Conservation (phyloP, 768 basidiomycete species). For the Lactifluus hygrophoroides region DNA sequence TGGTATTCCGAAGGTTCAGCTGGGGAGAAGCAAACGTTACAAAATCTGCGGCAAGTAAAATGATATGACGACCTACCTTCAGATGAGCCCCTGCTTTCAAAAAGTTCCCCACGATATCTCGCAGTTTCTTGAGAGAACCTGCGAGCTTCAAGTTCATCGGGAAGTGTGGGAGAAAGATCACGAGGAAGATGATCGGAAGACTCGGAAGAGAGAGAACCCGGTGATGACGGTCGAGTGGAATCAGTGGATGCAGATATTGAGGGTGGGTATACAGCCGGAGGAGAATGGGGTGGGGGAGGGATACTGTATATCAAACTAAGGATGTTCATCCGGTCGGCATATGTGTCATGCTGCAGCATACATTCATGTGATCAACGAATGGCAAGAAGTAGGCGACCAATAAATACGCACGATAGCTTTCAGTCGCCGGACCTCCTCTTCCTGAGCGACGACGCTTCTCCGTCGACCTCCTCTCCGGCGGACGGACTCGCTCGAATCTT, state of each 20-base stretch:
- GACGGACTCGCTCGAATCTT: constrained; percentile 63
- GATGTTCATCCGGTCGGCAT: constrained; percentile 91
- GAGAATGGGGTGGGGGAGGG: constrained; percentile 62
- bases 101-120: constrained; percentile 21
- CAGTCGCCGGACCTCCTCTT: constrained; percentile 80
- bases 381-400: neutral
- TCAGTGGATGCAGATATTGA: constrained; percentile 38
- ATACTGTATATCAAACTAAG: constrained; percentile 85
- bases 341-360: constrained; percentile 74
- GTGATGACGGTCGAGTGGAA: constrained; percentile 44
- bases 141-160: constrained; percentile 15
- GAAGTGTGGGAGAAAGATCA: constrained; percentile 24
- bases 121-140: constrained; percentile 20
- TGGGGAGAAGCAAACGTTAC: neutral
- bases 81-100: neutral
- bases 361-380: constrained; percentile 2
- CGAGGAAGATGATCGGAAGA: constrained; percentile 34
- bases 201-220: constrained; percentile 45
- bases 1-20: constrained; percentile 8
- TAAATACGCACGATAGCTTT: constrained; percentile 76
- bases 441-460: constrained; percentile 79
- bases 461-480: constrained; percentile 52
- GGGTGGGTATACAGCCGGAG: constrained; percentile 42
- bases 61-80: constrained; percentile 5
- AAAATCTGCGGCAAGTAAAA: neutral